These are phyloP conservation scores for Termitomyces sp. DNA, from an alignment of 768 basidiomycete species.

Conservation along the genomic window DNA sequence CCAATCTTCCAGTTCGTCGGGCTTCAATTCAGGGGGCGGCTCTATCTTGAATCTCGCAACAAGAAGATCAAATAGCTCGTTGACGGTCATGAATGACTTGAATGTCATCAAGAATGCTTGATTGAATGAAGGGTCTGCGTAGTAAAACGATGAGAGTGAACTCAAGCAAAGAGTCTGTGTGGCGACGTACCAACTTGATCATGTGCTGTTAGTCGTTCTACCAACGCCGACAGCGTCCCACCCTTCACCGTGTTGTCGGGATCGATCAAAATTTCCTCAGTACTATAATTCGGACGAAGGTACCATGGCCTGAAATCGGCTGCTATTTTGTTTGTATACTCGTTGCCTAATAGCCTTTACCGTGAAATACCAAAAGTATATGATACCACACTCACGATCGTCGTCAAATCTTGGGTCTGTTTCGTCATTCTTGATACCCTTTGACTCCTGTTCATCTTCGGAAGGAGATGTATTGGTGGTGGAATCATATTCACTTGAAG, in stretches of 20 bases:
- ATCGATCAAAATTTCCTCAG: constrained; percentile 80
- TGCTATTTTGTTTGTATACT: constrained; percentile 39
- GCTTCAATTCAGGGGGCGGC: constrained; percentile 62
- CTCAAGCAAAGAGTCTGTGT: not conserved
- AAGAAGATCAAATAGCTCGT: constrained; percentile 80
- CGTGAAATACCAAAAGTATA: constrained; percentile 23
- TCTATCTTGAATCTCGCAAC: constrained; percentile 75
- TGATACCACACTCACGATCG: constrained; percentile 30
- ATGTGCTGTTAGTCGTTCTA: constrained; percentile 89
- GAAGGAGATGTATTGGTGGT: constrained; percentile 2
- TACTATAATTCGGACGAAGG: constrained; percentile 74
- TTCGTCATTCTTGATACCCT: constrained; percentile 7
- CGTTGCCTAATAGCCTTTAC: constrained; percentile 59
- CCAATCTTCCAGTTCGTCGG: constrained; percentile 73
- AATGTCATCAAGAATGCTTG: constrained; percentile 95
- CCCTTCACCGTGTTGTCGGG: constrained; percentile 81
- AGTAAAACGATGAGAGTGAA: not conserved
- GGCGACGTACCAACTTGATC: constrained; percentile 69
- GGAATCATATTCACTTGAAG: constrained; percentile 1
- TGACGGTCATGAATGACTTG: constrained; percentile 86
- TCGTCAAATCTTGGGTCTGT: constrained; percentile 30
- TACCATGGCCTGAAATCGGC: constrained; percentile 71
- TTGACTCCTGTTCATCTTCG: constrained; percentile 3
- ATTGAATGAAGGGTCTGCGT: constrained; percentile 61
- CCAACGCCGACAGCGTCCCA: constrained; percentile 80